Evolutionary conservation across 257 asterid genomes (phyloP), one percentile per base, ranked within the genome.

Genomic region (Euphrasia confusa): DNA sequence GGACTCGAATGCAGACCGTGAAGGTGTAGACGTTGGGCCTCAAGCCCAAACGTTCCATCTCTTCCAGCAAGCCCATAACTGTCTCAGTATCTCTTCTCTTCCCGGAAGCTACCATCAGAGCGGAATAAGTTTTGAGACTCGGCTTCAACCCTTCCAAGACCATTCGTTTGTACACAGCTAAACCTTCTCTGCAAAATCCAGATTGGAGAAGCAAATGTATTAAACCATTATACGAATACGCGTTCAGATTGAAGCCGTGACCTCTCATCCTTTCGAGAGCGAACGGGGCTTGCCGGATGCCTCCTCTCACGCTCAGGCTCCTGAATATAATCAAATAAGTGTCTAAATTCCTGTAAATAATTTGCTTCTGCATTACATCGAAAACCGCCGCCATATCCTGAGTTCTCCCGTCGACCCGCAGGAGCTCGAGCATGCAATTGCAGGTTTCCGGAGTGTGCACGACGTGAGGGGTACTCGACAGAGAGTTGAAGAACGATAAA

Each of bases 81-180:
- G 91, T 89, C 50, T 80, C 85, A 45, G 81, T 83, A 63, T 92
- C 97, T 63, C 87, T 81, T 74, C 81, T 78, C 78, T 74, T 92
- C 61, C 97, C 99, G 74, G 81, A 75, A 33, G 99, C 95, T 35
- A 92, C 99, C 99, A 92, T 89, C 44, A 92, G 76, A 2, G 99
- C 97, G 11, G 99, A 92, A 70, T 84, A 92, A 10, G 99, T 80
- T 78, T 92, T 92, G 71, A 89, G 96, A 73, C 96, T 89, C 40
- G 97, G 99, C 79, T 80, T 92, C 76, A 80, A 71, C 67, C 71
- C 87, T 71, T 89, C 99, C 0, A 80, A 79, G 17, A 92, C 75
- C 95, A 89, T 87, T 77, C 96, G 81, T 48, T 72, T 81, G 71
- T 89, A 84, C 9, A 82, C 71, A 64, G 66, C 64, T 49, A 92